Conservation (phyloP, 345 rosid genomes). For the Eutrema heterophyllum region DNA sequence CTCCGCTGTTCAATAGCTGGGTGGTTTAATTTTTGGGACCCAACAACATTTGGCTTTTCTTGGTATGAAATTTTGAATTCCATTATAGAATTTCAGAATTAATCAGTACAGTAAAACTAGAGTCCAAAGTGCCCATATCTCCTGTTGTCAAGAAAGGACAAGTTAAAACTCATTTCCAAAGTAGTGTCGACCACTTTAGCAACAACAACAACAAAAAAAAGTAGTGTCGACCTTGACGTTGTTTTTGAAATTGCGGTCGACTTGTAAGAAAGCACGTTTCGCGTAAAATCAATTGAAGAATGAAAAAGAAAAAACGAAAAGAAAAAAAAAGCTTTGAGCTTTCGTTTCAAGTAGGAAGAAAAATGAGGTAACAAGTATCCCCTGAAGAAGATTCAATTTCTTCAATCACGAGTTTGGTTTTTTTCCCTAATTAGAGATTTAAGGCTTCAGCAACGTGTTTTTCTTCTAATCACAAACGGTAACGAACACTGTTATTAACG, state of each 20-base stretch:
- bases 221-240: neutral
- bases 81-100: neutral
- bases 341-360: neutral
- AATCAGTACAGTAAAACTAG: neutral
- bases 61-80: neutral
- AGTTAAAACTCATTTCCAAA: neutral
- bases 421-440: neutral
- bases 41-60: neutral
- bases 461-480: neutral
- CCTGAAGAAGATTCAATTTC: neutral
- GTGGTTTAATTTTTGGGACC: neutral
- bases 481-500: neutral
- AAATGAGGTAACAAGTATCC: neutral
- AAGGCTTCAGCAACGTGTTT: neutral
- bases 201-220: too few relatives aligned
- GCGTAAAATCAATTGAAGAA: neutral
- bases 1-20: neutral
- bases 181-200: too few relatives aligned
- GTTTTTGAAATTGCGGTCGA: neutral
- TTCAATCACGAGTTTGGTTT: neutral
- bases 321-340: neutral
- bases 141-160: neutral
- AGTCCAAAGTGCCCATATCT: neutral
- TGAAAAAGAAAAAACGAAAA: neutral
- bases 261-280: neutral